Evolutionary conservation across 1,139 yeast species (phyloP).

Genomic region (Pichia sorboxylosa): DNA sequence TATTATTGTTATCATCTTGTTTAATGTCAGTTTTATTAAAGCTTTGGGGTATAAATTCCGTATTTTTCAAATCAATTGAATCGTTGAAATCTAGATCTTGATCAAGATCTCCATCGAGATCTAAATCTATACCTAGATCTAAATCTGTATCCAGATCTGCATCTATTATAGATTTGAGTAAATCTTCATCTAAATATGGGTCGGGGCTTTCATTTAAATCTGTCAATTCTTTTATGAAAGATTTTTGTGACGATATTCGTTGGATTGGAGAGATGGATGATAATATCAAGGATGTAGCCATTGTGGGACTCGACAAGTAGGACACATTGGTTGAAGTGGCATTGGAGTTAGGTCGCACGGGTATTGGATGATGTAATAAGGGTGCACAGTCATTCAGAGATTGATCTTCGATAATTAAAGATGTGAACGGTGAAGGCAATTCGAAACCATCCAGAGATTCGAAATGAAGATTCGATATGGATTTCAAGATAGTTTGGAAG

Average conservation of each 20-base stretch:
- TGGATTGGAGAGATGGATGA: too few species aligned
- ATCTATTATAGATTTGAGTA: neutral
- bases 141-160: constrained; percentile 1
- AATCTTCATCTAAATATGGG: neutral
- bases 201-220: too few species aligned
- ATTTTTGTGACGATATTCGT: neutral
- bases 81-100: neutral
- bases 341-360: constrained; percentile 8
- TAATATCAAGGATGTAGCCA: too few species aligned
- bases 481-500: constrained; percentile 5
- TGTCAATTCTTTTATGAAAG: too few species aligned
- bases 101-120: too few species aligned
- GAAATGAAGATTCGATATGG: constrained; percentile 6
- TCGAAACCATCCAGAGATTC: constrained; percentile 5
- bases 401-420: constrained; percentile 2
- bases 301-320: too few species aligned
- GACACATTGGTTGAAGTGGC: constrained; percentile 7
- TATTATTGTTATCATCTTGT: neutral
- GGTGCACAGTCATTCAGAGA: too few species aligned
- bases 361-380: constrained; percentile 9
- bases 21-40: neutral
- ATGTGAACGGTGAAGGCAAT: constrained; percentile 8
- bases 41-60: too few species aligned
- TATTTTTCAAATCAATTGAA: too few species aligned
- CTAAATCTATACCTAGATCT: constrained; percentile 2